A percentile compares a stretch with the other conserved stretches of the same genome.
Evolutionary conservation across 208 protist genomes (phyloP).

Genomic region (Naegleria lovaniensis): DNA sequence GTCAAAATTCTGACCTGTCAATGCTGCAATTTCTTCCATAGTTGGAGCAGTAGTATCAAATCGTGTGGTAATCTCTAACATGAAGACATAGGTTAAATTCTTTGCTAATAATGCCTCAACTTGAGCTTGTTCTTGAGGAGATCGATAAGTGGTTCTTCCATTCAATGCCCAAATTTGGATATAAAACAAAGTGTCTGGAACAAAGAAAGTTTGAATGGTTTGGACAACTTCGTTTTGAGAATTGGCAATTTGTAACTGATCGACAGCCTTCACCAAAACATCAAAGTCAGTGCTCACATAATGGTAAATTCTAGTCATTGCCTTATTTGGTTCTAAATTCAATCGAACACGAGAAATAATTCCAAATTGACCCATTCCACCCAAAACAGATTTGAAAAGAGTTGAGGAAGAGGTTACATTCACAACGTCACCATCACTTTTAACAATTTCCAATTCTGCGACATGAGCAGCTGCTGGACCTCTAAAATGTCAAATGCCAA

Average conservation of each 20-base stretch:
- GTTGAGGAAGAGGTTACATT: not conserved
- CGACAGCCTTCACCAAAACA: not conserved
- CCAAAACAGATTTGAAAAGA: not conserved
- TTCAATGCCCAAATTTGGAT: not conserved
- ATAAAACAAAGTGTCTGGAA: not conserved
- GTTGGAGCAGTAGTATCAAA: not conserved
- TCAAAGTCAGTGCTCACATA: not conserved
- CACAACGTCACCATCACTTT: not conserved
- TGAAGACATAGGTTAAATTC: not conserved
- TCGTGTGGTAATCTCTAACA: not conserved
- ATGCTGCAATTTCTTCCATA: not conserved
- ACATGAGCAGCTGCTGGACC: not conserved
- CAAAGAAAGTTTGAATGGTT: not conserved
- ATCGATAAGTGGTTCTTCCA: not conserved
- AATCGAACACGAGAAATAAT: not conserved
- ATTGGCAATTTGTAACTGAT: not conserved
- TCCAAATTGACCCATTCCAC: slow-evolving; percentile 5
- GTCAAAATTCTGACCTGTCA: not conserved
- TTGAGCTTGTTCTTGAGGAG: not conserved
- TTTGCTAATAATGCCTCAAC: not conserved
- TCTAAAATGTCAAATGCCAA: too few species aligned
- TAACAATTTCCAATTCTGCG: not conserved
- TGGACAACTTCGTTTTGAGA: not conserved
- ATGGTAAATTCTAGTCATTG: not conserved
- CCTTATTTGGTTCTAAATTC: not conserved